Percentiles rank a stretch among this genome's conserved stretches.
These are phyloP conservation scores for Pythium dissotocum DNA, from an alignment of 352 stramenopile genomes.

Conservation along the genomic window DNA sequence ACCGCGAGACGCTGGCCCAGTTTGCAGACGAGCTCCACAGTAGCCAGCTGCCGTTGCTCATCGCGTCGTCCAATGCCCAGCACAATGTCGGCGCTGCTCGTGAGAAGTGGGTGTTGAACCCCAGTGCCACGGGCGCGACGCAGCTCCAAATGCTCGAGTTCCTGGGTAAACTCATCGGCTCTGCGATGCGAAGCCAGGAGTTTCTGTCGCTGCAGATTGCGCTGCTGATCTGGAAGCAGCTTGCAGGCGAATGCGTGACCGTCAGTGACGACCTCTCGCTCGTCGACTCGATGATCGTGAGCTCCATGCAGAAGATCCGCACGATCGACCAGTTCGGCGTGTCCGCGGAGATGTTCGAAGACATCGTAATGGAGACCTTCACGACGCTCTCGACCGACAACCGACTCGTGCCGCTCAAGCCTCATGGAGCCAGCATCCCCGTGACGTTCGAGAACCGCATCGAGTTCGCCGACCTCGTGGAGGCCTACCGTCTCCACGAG, in stretches of 20 bases:
- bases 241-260: conserved; percentile 71
- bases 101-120: conserved; percentile 92
- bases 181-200: conserved; percentile 83
- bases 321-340: conserved; percentile 77
- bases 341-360: conserved; percentile 86
- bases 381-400: conserved; percentile 88
- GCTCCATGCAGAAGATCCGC: conserved; percentile 84
- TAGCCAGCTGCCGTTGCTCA: conserved; percentile 82
- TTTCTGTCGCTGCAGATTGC: conserved; percentile 89
- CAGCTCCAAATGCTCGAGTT: conserved; percentile 89
- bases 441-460: conserved; percentile 81
- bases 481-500: conserved; percentile 79
- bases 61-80: conserved; percentile 86
- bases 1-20: conserved; percentile 84
- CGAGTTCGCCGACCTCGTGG: conserved; percentile 82
- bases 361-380: conserved; percentile 92
- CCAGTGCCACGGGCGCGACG: conserved; percentile 47
- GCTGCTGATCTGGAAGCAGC: conserved; percentile 88
- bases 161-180: conserved; percentile 91
- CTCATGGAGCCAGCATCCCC: conserved; percentile 51
- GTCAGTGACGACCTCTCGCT: conserved; percentile 80
- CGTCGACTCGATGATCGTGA: conserved; percentile 87
- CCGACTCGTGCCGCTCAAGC: conserved; percentile 68
- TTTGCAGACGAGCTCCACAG: conserved; percentile 85
- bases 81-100: conserved; percentile 87